Conservation (phyloP, 306 rosid genomes). For the Quercus rubra region DNA sequence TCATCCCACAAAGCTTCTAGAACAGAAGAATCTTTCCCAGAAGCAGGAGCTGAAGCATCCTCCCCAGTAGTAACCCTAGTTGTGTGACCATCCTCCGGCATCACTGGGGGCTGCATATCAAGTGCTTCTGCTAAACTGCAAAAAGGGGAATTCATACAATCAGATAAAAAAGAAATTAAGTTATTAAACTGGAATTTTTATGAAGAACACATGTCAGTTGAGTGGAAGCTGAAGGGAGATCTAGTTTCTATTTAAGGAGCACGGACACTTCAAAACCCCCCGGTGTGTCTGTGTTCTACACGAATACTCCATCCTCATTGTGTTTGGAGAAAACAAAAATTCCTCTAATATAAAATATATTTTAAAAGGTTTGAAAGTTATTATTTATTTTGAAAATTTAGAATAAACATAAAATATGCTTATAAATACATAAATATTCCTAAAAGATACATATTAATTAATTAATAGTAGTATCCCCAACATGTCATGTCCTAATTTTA, state of each 20-base stretch:
- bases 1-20: conserved; percentile 95
- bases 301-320: too few relatives aligned
- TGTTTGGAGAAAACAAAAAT: too few relatives aligned
- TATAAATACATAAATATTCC: too few relatives aligned
- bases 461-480: too few relatives aligned
- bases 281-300: too few relatives aligned
- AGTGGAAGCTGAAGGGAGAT: conserved; percentile 11
- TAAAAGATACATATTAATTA: too few relatives aligned
- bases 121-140: conserved; percentile 96
- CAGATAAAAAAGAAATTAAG: background rate
- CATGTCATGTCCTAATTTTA: too few relatives aligned
- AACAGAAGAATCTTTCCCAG: conserved; percentile 83
- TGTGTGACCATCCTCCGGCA: conserved; percentile 99
- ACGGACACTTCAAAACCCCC: too few relatives aligned
- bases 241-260: background rate
- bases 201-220: conserved; percentile 3
- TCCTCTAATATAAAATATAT: too few relatives aligned
- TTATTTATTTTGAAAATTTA: too few relatives aligned
- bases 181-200: background rate
- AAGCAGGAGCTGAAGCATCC: conserved; percentile 73
- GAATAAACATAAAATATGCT: too few relatives aligned
- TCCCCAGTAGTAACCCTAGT: conserved; percentile 92
- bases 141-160: conserved; percentile 19
- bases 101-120: conserved; percentile 98
- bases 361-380: too few relatives aligned